phyloP scores from a whole-genome alignment of 2,329 filamentous ascomycete species.

The Aspergillus puulaauensis region DNA sequence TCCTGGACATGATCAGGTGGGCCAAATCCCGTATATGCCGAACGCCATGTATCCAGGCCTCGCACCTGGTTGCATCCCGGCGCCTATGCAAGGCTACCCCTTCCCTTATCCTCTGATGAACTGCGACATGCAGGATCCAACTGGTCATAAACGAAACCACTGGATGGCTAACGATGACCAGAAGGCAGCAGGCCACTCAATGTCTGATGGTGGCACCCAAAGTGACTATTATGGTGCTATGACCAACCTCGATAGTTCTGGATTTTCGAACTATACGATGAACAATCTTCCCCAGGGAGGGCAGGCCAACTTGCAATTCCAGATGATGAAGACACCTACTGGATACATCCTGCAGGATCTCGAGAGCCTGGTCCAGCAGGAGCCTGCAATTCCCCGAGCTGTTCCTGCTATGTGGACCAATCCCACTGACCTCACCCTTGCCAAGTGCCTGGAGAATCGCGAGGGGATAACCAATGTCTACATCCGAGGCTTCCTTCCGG shows the following conservation, averaged over 20 bases:
- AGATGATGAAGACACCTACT: constrained; percentile 48
- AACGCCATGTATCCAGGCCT: constrained; percentile 38
- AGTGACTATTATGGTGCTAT: constrained; percentile 60
- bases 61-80: constrained; percentile 29
- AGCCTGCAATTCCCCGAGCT: constrained; percentile 81
- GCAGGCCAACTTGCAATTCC: constrained; percentile 37
- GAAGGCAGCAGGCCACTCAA: constrained; percentile 59
- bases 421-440: constrained; percentile 82
- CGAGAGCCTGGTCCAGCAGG: constrained; percentile 67
- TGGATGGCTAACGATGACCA: constrained; percentile 46
- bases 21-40: constrained; percentile 37
- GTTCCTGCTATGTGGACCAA: constrained; percentile 84
- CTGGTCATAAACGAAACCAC: constrained; percentile 36
- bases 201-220: constrained; percentile 59
- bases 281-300: constrained; percentile 63
- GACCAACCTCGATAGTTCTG: constrained; percentile 56
- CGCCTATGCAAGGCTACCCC: constrained; percentile 32
- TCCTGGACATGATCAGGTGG: constrained; percentile 33
- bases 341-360: constrained; percentile 52
- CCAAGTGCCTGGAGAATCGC: constrained; percentile 91
- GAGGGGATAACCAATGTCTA: constrained; percentile 97
- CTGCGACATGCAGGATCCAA: constrained; percentile 36
- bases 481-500: constrained; percentile 91
- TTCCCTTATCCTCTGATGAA: constrained; percentile 37
- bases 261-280: constrained; percentile 49